These are phyloP conservation scores for Neofusicoccum parvum DNA, from an alignment of 2,329 filamentous ascomycete genomes.

Conservation along the genomic window DNA sequence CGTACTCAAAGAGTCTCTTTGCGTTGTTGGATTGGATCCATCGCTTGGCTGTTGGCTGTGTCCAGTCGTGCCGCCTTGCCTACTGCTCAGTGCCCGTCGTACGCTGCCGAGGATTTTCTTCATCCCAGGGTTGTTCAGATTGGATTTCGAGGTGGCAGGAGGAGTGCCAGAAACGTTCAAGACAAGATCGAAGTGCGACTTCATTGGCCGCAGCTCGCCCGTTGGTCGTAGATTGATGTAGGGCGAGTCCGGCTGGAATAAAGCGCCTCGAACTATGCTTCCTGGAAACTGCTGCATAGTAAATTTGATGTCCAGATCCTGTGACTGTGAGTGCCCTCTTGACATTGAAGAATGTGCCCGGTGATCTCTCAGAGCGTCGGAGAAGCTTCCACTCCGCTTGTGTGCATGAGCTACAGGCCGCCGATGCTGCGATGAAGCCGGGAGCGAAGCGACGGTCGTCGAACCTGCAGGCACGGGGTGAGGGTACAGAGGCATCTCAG, in stretches of 20 bases:
- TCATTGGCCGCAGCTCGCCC: slow-evolving; percentile 31
- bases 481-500: slow-evolving; percentile 43
- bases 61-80: slow-evolving; percentile 32
- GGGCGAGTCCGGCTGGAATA: slow-evolving; percentile 80
- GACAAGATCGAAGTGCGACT: slow-evolving; percentile 37
- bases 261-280: slow-evolving; percentile 81
- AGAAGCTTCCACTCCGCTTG: slow-evolving; percentile 84
- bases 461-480: slow-evolving; percentile 34
- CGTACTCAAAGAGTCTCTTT: slow-evolving; percentile 5
- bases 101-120: slow-evolving; percentile 86
- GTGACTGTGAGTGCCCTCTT: neutral
- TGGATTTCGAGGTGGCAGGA: slow-evolving; percentile 17
- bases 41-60: neutral
- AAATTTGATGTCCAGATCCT: neutral
- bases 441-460: neutral
- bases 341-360: slow-evolving; percentile 31
- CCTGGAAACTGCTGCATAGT: slow-evolving; percentile 64
- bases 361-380: slow-evolving; percentile 77
- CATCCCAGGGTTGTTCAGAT: slow-evolving; percentile 70
- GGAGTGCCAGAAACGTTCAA: slow-evolving; percentile 29
- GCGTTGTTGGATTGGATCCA: slow-evolving; percentile 14
- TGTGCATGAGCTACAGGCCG: slow-evolving; percentile 53
- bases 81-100: slow-evolving; percentile 74
- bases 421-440: slow-evolving; percentile 28
- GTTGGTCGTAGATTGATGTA: slow-evolving; percentile 63